Evolutionary conservation across 2,329 filamentous ascomycete genomes (phyloP).

Genomic region (Colletotrichum sp.): DNA sequence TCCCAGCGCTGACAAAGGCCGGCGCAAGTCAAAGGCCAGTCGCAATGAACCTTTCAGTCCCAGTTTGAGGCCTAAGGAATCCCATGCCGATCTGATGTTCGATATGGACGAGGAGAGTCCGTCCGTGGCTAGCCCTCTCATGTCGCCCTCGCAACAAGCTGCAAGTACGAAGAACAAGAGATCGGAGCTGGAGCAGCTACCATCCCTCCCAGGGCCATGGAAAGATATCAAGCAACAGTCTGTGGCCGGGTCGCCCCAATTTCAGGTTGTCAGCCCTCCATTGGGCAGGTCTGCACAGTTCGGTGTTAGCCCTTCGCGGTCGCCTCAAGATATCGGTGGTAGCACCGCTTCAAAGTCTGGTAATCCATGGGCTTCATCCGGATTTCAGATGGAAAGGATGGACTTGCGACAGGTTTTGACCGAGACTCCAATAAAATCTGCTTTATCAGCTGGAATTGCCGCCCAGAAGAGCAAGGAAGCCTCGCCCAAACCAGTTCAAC

Average conservation of each 20-base stretch:
- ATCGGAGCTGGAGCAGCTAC: conserved; percentile 15
- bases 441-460: conserved; percentile 58
- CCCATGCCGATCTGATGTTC: conserved; percentile 82
- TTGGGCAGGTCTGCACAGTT: neutral
- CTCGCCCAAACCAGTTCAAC: conserved; percentile 39
- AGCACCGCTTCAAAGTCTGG: conserved; percentile 22
- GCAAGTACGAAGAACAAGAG: neutral
- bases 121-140: conserved; percentile 31
- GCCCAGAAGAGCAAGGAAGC: conserved; percentile 51
- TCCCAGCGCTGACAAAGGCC: conserved; percentile 47
- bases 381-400: conserved; percentile 66
- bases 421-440: conserved; percentile 57
- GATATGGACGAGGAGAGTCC: conserved; percentile 85
- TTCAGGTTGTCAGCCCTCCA: neutral
- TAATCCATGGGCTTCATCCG: conserved; percentile 55
- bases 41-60: conserved; percentile 69
- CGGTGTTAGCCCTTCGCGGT: neutral
- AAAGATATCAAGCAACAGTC: conserved; percentile 36
- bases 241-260: neutral
- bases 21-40: conserved; percentile 49
- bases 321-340: conserved; percentile 4
- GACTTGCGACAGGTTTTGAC: conserved; percentile 81
- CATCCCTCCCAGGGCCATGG: conserved; percentile 39
- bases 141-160: conserved; percentile 7
- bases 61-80: conserved; percentile 69